Conservation (phyloP, 2,329 filamentous ascomycete genomes). For the Cercospora sojina region DNA sequence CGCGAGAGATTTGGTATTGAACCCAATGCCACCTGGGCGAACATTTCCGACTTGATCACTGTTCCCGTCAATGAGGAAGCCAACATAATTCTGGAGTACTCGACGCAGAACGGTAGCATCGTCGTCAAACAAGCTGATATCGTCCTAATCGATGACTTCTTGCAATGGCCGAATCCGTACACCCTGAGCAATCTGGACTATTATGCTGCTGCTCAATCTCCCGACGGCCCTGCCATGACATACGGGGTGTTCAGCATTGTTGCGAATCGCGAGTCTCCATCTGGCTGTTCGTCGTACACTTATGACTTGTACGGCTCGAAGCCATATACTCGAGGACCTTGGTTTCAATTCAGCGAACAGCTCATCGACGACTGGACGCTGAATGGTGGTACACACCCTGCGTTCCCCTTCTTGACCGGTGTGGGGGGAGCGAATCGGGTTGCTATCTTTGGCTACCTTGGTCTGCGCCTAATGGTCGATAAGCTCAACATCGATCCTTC, state of each 20-base stretch:
- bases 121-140: constrained; percentile 71
- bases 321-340: constrained; percentile 65
- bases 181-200: constrained; percentile 63
- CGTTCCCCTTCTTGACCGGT: constrained; percentile 69
- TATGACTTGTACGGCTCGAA: constrained; percentile 64
- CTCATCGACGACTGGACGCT: constrained; percentile 58
- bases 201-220: constrained; percentile 67
- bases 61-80: constrained; percentile 55
- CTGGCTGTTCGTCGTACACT: constrained; percentile 67
- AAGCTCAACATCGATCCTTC: constrained; percentile 63
- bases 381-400: constrained; percentile 67
- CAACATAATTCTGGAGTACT: constrained; percentile 63
- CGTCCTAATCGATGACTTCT: constrained; percentile 63
- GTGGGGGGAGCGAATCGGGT: constrained; percentile 69
- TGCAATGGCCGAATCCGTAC: constrained; percentile 59
- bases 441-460: constrained; percentile 66
- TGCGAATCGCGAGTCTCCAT: constrained; percentile 63
- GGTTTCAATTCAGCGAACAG: constrained; percentile 71
- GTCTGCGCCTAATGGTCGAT: constrained; percentile 60
- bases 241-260: constrained; percentile 68
- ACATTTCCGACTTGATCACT: constrained; percentile 57
- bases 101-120: constrained; percentile 64
- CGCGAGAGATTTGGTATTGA: constrained; percentile 56
- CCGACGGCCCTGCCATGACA: constrained; percentile 70
- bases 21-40: constrained; percentile 58